These are phyloP conservation scores for Pleurotus djamor DNA, from an alignment of 768 basidiomycete genomes.

Conservation along the genomic window DNA sequence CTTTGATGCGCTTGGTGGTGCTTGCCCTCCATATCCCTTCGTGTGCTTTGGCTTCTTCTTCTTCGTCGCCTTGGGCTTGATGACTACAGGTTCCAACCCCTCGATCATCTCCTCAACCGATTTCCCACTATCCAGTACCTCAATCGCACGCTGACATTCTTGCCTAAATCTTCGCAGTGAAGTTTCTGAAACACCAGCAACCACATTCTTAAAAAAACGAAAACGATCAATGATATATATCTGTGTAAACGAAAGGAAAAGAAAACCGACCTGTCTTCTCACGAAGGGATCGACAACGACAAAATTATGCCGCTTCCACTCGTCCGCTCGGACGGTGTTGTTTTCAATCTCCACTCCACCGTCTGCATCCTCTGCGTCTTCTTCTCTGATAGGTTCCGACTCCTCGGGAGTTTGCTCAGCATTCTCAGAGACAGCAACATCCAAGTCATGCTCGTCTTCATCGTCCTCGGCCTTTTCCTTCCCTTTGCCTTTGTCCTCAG, in stretches of 20 bases:
- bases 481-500: neutral
- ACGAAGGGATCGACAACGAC: conserved; percentile 41
- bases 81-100: neutral
- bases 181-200: neutral
- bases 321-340: neutral
- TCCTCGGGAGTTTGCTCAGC: neutral
- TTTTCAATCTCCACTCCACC: neutral
- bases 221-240: neutral
- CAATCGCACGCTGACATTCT: neutral
- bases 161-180: neutral
- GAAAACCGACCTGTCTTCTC: conserved; percentile 25
- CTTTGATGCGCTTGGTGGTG: neutral
- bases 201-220: neutral
- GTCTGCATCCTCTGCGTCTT: neutral
- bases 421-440: neutral
- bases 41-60: neutral
- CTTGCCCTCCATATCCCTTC: neutral
- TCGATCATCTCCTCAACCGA: neutral
- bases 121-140: neutral
- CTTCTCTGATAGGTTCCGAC: neutral
- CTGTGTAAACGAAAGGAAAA: neutral
- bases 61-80: neutral
- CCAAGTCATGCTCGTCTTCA: neutral
- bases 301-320: conserved; percentile 7
- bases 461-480: neutral